phyloP scores from a whole-genome alignment of 495 filamentous ascomycete species.

The Staphylotrichum longicolle region DNA sequence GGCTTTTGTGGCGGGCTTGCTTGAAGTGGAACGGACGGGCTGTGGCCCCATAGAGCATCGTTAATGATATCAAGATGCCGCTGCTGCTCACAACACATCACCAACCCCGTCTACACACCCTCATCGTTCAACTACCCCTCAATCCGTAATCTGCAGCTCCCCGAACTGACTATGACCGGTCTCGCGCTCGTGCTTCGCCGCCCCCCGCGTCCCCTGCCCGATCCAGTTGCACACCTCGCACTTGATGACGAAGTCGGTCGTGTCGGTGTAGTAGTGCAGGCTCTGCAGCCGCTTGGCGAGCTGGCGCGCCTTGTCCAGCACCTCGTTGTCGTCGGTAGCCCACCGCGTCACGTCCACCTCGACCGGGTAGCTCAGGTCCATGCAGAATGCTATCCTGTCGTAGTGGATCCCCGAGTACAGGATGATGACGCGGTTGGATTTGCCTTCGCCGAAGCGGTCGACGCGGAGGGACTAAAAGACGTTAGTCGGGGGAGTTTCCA shows the following conservation, averaged over 20 bases:
- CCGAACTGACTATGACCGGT: constrained; percentile 35
- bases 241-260: constrained; percentile 72
- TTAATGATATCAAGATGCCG: no score
- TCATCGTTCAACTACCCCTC: neutral
- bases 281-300: constrained; percentile 66
- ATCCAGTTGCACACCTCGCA: constrained; percentile 73
- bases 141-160: constrained; percentile 33
- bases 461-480: constrained; percentile 36
- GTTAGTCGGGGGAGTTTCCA: neutral
- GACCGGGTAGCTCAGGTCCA: constrained; percentile 58
- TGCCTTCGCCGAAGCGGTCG: constrained; percentile 80
- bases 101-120: no score
- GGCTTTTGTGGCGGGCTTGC: no score
- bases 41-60: no score
- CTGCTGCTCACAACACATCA: no score
- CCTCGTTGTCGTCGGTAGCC: constrained; percentile 59
- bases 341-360: constrained; percentile 80
- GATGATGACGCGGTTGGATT: constrained; percentile 67
- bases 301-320: constrained; percentile 66
- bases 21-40: no score
- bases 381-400: constrained; percentile 79
- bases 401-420: constrained; percentile 96
- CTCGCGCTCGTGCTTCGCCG: constrained; percentile 33
- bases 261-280: constrained; percentile 87
- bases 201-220: constrained; percentile 63